A percentile compares a stretch with the other conserved stretches of the same genome.
Evolutionary conservation across 352 stramenopile genomes (phyloP).

Genomic region (Phytophthora tentaculata): DNA sequence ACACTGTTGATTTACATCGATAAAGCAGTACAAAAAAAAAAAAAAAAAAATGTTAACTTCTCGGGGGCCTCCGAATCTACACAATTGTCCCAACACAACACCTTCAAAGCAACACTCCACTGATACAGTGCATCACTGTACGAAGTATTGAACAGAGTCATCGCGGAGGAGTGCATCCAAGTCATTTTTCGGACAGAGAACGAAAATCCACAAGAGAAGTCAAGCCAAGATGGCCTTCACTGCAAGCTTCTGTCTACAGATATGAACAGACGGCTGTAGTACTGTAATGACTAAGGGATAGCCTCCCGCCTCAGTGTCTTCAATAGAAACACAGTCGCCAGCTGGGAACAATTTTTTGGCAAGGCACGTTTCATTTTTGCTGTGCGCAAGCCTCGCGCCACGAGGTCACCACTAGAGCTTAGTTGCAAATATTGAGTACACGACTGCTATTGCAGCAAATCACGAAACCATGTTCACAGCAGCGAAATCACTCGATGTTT

Average conservation of each 20-base stretch:
- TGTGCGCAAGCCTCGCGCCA: too few relatives aligned
- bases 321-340: not conserved
- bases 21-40: not conserved
- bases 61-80: not conserved
- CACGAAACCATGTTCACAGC: too few relatives aligned
- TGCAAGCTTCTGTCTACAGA: not conserved
- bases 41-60: too few relatives aligned
- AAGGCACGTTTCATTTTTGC: conserved; percentile 15
- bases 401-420: conserved; percentile 3
- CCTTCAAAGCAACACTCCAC: not conserved
- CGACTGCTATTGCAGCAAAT: too few relatives aligned
- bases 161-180: too few relatives aligned
- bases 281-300: not conserved
- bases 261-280: not conserved
- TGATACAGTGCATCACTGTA: too few relatives aligned
- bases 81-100: too few relatives aligned
- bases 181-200: not conserved
- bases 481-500: too few relatives aligned
- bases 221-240: conserved; percentile 1
- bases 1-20: not conserved
- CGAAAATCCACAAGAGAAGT: conserved; percentile 13
- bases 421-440: too few relatives aligned
- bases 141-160: too few relatives aligned
- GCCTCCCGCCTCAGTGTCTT: conserved; percentile 2
- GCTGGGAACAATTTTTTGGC: not conserved